A percentile compares a stretch with the other conserved stretches of the same genome.
Evolutionary conservation across 257 asterid species (phyloP).

Genomic region (Phtheirospermum japonicum): DNA sequence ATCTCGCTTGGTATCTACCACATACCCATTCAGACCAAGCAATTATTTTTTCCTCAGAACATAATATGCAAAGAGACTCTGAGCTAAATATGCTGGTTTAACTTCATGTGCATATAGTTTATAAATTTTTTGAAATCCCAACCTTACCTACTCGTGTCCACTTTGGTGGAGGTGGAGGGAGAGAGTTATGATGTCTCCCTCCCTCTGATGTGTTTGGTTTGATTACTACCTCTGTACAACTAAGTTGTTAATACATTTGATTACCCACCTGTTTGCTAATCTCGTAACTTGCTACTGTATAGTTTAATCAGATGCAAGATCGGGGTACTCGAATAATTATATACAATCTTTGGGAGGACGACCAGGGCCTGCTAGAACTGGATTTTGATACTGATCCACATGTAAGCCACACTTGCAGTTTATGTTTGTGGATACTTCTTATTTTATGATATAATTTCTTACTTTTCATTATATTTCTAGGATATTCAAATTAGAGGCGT

Average conservation of each 20-base stretch:
- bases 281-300: constrained; percentile 27
- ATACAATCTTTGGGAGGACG: constrained; percentile 98
- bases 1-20: constrained; percentile 1
- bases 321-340: constrained; percentile 82
- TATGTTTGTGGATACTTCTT: constrained; percentile 9
- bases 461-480: constrained; percentile 37
- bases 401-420: constrained; percentile 39
- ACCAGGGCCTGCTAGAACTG: constrained; percentile 78
- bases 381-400: constrained; percentile 82
- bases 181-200: neutral
- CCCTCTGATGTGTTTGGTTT: neutral
- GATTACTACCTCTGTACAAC: neutral
- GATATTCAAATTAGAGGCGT: constrained; percentile 98
- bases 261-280: constrained; percentile 10
- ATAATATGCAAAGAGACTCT: neutral
- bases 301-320: constrained; percentile 75
- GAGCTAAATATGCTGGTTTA: neutral
- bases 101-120: neutral
- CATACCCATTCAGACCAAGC: neutral
- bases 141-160: neutral
- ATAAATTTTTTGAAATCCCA: neutral
- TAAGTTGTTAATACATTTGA: constrained; percentile 6
- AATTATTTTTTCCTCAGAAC: neutral
- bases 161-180: neutral
- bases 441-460: constrained; percentile 7